Evolutionary conservation across 345 rosid species (phyloP).

Genomic region (Turnera subulata): DNA sequence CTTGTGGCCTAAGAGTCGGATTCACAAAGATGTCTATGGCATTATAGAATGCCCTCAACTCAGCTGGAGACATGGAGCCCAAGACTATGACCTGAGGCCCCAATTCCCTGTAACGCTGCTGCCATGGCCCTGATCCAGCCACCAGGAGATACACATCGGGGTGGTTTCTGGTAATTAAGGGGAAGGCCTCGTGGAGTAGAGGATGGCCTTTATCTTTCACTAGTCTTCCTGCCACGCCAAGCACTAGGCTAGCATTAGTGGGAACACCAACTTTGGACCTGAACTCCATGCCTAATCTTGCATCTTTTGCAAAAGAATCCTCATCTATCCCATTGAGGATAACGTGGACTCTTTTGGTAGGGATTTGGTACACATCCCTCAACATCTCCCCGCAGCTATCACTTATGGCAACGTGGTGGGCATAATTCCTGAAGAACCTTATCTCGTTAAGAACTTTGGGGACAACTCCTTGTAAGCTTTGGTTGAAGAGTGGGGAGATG

Average conservation of each 20-base stretch:
- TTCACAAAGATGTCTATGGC: slow-evolving; percentile 74
- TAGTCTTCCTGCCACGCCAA: slow-evolving; percentile 84
- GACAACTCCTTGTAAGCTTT: slow-evolving; percentile 49
- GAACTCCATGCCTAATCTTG: slow-evolving; percentile 40
- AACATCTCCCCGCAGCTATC: slow-evolving; percentile 96
- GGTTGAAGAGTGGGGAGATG: slow-evolving; percentile 45
- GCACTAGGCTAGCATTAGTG: slow-evolving; percentile 48
- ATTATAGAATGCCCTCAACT: slow-evolving; percentile 67
- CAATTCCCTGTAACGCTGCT: slow-evolving; percentile 61
- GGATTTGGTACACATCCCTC: slow-evolving; percentile 84
- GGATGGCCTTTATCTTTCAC: slow-evolving; percentile 97
- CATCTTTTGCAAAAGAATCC: slow-evolving; percentile 43
- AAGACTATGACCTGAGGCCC: slow-evolving; percentile 52
- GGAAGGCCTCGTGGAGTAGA: slow-evolving; percentile 56
- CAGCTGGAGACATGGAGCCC: slow-evolving; percentile 63
- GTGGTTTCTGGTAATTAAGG: slow-evolving; percentile 35
- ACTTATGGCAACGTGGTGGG: slow-evolving; percentile 85
- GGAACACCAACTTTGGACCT: slow-evolving; percentile 54
- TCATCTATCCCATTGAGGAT: slow-evolving; percentile 86
- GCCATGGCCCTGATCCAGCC: slow-evolving; percentile 95
- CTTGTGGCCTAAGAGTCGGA: slow-evolving; percentile 91
- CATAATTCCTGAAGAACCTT: slow-evolving; percentile 70
- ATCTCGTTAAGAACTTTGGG: slow-evolving; percentile 77
- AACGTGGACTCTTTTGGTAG: slow-evolving; percentile 72
- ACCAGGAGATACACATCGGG: slow-evolving; percentile 52